Evolutionary conservation across 1,284 basidiomycete genomes (phyloP).

Genomic region (Microbotryum scabiosae): DNA sequence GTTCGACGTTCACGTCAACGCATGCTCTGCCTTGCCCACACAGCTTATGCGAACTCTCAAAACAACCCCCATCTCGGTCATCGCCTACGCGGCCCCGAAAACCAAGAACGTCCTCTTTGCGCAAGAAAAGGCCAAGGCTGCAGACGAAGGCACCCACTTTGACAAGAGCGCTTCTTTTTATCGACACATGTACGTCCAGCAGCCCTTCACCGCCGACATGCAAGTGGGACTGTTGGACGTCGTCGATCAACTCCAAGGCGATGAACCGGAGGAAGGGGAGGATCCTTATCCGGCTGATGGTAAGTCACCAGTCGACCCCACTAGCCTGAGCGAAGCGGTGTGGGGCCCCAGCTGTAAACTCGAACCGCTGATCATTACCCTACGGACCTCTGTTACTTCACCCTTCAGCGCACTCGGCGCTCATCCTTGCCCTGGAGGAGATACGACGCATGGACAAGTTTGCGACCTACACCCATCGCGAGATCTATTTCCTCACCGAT

Average conservation of each 20-base stretch:
- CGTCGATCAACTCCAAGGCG: constrained; percentile 11
- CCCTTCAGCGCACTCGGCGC: constrained; percentile 18
- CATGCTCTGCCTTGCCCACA: background rate
- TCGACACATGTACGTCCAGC: constrained; percentile 15
- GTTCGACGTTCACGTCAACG: background rate
- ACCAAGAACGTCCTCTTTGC: constrained; percentile 25
- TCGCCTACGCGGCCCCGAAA: constrained; percentile 17
- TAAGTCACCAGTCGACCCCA: background rate
- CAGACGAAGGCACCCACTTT: constrained; percentile 4
- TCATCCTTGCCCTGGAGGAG: constrained; percentile 31
- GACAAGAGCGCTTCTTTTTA: constrained; percentile 19
- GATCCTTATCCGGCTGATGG: background rate
- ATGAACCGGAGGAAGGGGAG: constrained; percentile 5
- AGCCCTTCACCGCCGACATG: constrained; percentile 2
- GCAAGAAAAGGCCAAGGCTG: constrained; percentile 3
- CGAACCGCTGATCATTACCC: background rate
- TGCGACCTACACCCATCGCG: constrained; percentile 32
- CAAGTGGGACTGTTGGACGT: constrained; percentile 1
- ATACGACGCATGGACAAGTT: constrained; percentile 26
- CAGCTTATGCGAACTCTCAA: constrained; percentile 31
- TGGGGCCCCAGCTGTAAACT: too few species aligned
- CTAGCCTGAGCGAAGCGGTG: too few species aligned
- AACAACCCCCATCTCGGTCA: constrained; percentile 20
- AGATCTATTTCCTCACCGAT: constrained; percentile 39
- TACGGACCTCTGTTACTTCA: background rate